A percentile compares a stretch with the other conserved stretches of the same genome.
Evolutionary conservation across 768 basidiomycete species (phyloP).

Genomic region (Suillus plorans): DNA sequence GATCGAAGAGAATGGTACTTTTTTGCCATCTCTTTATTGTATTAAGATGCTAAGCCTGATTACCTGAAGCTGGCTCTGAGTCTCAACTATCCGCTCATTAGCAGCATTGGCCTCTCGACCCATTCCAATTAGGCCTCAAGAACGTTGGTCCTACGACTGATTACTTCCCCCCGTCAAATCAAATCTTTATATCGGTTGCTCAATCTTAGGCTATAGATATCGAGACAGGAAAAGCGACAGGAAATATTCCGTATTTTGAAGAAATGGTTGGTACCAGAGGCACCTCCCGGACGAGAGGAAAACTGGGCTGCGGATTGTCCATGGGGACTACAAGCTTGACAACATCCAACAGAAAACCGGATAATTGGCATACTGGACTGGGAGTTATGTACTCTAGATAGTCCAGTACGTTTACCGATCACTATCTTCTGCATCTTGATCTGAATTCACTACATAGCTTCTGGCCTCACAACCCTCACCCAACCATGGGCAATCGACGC

Average conservation of each 20-base stretch:
- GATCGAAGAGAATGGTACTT: slow-evolving; percentile 75
- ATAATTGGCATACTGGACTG: slow-evolving; percentile 97
- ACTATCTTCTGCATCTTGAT: neutral
- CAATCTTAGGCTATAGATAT: slow-evolving; percentile 71
- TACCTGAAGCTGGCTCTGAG: slow-evolving; percentile 65
- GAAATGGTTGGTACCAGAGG: slow-evolving; percentile 79
- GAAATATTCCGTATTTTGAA: slow-evolving; percentile 73
- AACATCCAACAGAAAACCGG: slow-evolving; percentile 83
- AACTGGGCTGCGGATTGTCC: slow-evolving; percentile 82
- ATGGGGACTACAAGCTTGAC: slow-evolving; percentile 98
- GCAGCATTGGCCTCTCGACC: slow-evolving; percentile 66
- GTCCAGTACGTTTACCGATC: slow-evolving; percentile 55
- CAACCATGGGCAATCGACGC: slow-evolving; percentile 74
- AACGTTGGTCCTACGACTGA: slow-evolving; percentile 71
- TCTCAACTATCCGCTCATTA: slow-evolving; percentile 71
- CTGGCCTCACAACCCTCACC: slow-evolving; percentile 88
- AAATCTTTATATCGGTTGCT: slow-evolving; percentile 82
- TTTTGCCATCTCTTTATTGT: neutral
- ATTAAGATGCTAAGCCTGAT: neutral
- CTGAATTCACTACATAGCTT: slow-evolving; percentile 57
- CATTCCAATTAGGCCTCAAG: slow-evolving; percentile 63
- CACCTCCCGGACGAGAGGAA: slow-evolving; percentile 78
- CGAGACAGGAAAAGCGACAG: slow-evolving; percentile 57
- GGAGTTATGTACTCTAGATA: slow-evolving; percentile 95
- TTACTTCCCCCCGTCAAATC: slow-evolving; percentile 94